Percentiles rank a stretch among this genome's conserved stretches.
phyloP scores from a whole-genome alignment of 257 asterid species.

The Marsdenia floribunda region DNA sequence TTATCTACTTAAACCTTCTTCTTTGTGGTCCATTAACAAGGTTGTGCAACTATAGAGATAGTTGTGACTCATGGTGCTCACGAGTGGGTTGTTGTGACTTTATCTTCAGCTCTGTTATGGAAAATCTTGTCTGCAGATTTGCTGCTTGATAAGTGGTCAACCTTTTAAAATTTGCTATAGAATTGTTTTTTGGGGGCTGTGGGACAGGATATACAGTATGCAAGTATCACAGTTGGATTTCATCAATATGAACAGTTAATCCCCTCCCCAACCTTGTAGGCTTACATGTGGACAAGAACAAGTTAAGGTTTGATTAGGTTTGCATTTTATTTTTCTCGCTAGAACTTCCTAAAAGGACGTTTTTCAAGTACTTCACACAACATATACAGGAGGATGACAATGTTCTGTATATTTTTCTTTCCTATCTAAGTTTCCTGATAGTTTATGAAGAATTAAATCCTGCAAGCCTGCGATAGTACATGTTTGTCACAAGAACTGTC shows the following conservation, averaged over 20 bases:
- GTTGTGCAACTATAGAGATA: background rate
- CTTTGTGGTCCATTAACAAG: conserved; percentile 4
- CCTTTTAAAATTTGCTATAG: background rate
- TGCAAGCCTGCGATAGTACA: background rate
- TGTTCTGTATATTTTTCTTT: background rate
- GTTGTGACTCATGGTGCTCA: background rate
- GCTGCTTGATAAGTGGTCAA: background rate
- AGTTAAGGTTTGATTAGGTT: background rate
- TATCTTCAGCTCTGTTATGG: background rate
- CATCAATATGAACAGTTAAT: background rate
- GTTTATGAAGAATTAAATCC: background rate
- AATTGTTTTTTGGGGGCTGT: background rate
- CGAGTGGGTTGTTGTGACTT: background rate
- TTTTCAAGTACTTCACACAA: background rate
- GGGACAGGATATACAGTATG: background rate
- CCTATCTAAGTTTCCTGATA: background rate
- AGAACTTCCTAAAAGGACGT: background rate
- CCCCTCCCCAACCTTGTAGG: too few species aligned
- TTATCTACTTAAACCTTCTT: background rate
- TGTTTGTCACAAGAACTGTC: background rate
- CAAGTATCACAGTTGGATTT: background rate
- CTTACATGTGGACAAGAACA: background rate
- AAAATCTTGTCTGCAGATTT: background rate
- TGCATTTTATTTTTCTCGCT: background rate
- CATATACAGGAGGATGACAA: background rate